Conservation (phyloP, 1,284 basidiomycete genomes). For the Tremellales sp. region DNA sequence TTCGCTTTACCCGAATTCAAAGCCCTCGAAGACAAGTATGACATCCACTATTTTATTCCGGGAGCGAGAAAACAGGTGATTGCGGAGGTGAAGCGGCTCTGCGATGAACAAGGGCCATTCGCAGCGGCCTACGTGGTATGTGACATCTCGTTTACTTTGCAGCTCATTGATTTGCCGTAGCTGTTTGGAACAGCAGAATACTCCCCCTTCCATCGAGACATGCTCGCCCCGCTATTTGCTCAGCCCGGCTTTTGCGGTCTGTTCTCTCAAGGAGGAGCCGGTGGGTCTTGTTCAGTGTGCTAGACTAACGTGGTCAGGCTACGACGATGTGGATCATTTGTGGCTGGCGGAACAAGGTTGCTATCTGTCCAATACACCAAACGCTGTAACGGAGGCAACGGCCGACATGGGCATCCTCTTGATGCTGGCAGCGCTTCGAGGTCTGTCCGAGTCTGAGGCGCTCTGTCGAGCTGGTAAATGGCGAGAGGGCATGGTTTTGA, state of each 20-base stretch:
- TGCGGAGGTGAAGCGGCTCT: conserved; percentile 20
- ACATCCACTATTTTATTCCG: conserved; percentile 30
- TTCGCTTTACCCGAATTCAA: conserved; percentile 25
- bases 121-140: conserved; percentile 28
- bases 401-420: conserved; percentile 27
- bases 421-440: conserved; percentile 21
- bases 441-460: conserved; percentile 13
- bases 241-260: conserved; percentile 19
- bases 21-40: conserved; percentile 18
- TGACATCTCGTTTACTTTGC: neutral
- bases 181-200: conserved; percentile 23
- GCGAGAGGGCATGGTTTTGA: conserved; percentile 17
- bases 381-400: conserved; percentile 26
- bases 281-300: neutral
- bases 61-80: conserved; percentile 22
- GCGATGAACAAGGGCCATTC: conserved; percentile 27
- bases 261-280: conserved; percentile 24
- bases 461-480: conserved; percentile 19
- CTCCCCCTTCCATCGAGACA: conserved; percentile 23
- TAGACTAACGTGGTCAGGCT: conserved; percentile 6
- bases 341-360: conserved; percentile 17
- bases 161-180: conserved; percentile 2
- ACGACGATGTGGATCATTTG: conserved; percentile 20
- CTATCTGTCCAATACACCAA: conserved; percentile 26
- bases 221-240: conserved; percentile 21